phyloP scores from a whole-genome alignment of 371 early-diverging fungal genomes.

The Mortierella sp. region DNA sequence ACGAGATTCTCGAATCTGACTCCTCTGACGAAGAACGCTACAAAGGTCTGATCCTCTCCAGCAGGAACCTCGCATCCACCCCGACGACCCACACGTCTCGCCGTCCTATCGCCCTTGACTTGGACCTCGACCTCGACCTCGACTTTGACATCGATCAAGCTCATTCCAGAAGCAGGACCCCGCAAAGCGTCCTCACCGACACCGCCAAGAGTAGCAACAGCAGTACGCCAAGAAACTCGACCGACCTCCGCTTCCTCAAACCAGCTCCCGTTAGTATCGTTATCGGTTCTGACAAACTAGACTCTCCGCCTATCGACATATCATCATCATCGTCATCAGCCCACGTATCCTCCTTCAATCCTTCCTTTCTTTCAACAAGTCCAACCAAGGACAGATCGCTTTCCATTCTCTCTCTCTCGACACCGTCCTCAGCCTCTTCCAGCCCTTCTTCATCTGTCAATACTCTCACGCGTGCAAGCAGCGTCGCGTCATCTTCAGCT shows the following conservation, averaged over 20 bases:
- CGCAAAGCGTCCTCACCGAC: conserved; percentile 1
- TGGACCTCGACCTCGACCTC: conserved; percentile 40
- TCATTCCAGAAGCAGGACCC: conserved; percentile 12
- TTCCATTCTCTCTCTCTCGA: conserved; percentile 34
- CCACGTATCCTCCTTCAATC: conserved; percentile 18
- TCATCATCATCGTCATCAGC: not conserved
- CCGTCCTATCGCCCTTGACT: conserved; percentile 19
- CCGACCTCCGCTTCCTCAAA: conserved; percentile 5
- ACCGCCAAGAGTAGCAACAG: conserved; percentile 23
- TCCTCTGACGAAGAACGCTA: conserved; percentile 58
- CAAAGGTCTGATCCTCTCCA: conserved; percentile 31
- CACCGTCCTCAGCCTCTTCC: conserved; percentile 39
- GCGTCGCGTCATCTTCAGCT: conserved; percentile 36
- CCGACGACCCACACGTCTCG: conserved; percentile 9
- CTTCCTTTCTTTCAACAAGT: conserved; percentile 24
- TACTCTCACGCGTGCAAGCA: conserved; percentile 50
- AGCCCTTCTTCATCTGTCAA: conserved; percentile 48
- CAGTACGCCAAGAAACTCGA: conserved; percentile 41
- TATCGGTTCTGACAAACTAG: conserved; percentile 26
- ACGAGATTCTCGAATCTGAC: conserved; percentile 71
- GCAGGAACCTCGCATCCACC: conserved; percentile 24
- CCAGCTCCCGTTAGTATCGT: conserved; percentile 33
- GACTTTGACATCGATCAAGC: conserved; percentile 31
- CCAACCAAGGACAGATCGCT: conserved; percentile 31
- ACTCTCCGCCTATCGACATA: not conserved